phyloP scores from a whole-genome alignment of 441 rosid genomes.

The Adansonia grandidieri region DNA sequence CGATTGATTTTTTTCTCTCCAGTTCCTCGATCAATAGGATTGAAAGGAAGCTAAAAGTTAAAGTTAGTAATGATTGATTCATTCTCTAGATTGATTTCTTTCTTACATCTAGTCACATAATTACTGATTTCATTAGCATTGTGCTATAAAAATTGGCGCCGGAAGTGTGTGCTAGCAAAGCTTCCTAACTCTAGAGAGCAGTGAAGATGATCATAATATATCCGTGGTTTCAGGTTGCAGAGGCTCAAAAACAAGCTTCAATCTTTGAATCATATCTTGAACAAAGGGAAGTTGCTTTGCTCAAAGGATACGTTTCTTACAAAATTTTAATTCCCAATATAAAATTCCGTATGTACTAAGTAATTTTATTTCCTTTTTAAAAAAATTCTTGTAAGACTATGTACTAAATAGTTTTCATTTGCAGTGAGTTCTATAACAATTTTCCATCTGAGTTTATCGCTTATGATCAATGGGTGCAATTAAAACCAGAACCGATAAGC shows the following conservation, averaged over 20 bases:
- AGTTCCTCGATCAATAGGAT: too few relatives aligned
- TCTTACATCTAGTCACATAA: too few relatives aligned
- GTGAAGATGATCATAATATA: constrained; percentile 10
- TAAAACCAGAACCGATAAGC: constrained; percentile 68
- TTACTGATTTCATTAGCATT: too few relatives aligned
- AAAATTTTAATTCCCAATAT: constrained; percentile 92
- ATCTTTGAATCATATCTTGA: constrained; percentile 89
- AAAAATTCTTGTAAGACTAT: background rate
- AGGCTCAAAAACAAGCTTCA: constrained; percentile 60
- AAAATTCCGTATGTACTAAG: constrained; percentile 55
- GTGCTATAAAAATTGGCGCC: too few relatives aligned
- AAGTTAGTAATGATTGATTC: too few relatives aligned
- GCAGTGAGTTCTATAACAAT: constrained; percentile 3
- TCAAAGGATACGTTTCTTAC: constrained; percentile 75
- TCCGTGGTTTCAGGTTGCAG: constrained; percentile 57
- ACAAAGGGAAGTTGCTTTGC: constrained; percentile 81
- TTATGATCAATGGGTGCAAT: constrained; percentile 68
- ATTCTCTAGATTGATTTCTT: too few relatives aligned
- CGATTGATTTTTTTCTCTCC: too few relatives aligned
- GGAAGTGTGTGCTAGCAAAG: background rate
- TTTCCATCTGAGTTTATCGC: constrained; percentile 77
- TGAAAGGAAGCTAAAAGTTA: too few relatives aligned
- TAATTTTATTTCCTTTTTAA: background rate
- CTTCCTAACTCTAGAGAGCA: background rate
- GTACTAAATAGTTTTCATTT: background rate